Evolutionary conservation across 345 rosid genomes (phyloP), one percentile per base, ranked within the genome.

Genomic region (Gossypium mustelinum): DNA sequence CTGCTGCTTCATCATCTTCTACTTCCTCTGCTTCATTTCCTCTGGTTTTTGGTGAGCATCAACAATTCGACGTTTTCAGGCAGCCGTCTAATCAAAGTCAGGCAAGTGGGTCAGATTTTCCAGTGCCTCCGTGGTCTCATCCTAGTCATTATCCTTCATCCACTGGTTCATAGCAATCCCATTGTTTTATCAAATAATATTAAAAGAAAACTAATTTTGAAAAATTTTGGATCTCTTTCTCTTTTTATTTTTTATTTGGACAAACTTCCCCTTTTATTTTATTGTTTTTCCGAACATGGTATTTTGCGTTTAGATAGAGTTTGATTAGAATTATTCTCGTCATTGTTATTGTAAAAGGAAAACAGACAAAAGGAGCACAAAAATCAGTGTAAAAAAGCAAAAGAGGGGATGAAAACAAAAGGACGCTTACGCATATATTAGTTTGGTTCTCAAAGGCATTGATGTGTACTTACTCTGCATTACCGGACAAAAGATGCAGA

Each of bases 31-130:
- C 75, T 74, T 79, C 86, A 11, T 62, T 75, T 81, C 90, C 90
- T 70, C 86, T 85, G 88, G 76, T 74, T 80, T 85, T 84, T 17
- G 41, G 73, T 2, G 82, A 82, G 34, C 87, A 81, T 17, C 88
- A 74, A 48, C 86, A 74, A 22, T 41, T 27, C 51, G 81, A 74
- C 0, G 69, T 67, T 76, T 55, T 61, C 68, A 67, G 80, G 63
- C 81, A 74, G 12, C 81, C 79, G 3, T 57, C 50, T 55, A 80
- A 50, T 73, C 82, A 80, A 29, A 47, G n/a, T 22, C 77, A 81
- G 59, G 17, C 79, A 1, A 48, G 81, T 47, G 82, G 83, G 47
- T 78, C 85, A 7, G 79, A 68, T 48, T 76, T 72, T 63, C 76
- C 73, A 48, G 61, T 39, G 62, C 85, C 83, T 0, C 75, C 86